These are phyloP conservation scores for Starmerella etchellsii DNA, from an alignment of 805 yeast species.

Conservation along the genomic window DNA sequence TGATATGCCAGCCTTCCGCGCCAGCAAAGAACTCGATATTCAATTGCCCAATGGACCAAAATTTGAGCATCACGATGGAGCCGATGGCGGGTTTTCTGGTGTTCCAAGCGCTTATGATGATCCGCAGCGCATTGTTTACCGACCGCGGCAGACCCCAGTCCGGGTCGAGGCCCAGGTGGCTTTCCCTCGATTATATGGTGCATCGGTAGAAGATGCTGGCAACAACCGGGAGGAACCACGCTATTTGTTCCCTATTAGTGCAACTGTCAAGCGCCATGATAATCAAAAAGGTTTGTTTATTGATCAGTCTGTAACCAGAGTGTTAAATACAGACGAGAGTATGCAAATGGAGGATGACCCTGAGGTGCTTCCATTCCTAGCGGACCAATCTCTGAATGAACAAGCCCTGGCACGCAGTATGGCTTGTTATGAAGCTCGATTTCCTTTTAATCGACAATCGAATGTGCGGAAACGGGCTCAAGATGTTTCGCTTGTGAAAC, in stretches of 20 bases:
- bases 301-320: slow-evolving; percentile 16
- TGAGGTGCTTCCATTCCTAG: slow-evolving; percentile 26
- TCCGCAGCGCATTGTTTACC: slow-evolving; percentile 70
- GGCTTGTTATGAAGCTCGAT: slow-evolving; percentile 65
- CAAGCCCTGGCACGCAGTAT: slow-evolving; percentile 38
- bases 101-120: slow-evolving; percentile 67
- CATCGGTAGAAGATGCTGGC: slow-evolving; percentile 32
- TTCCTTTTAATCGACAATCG: slow-evolving; percentile 49
- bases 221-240: slow-evolving; percentile 25
- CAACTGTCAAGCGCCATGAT: slow-evolving; percentile 20
- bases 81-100: too few relatives aligned
- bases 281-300: slow-evolving; percentile 13
- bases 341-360: background rate
- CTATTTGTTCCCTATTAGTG: slow-evolving; percentile 49
- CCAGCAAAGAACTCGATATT: slow-evolving; percentile 80
- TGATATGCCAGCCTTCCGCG: slow-evolving; percentile 65
- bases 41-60: slow-evolving; percentile 94
- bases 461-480: slow-evolving; percentile 34
- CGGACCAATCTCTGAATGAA: slow-evolving; percentile 31
- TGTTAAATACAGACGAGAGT: slow-evolving; percentile 20
- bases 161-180: slow-evolving; percentile 79
- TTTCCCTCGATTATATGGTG: slow-evolving; percentile 72
- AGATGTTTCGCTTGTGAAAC: slow-evolving; percentile 73
- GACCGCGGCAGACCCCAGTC: slow-evolving; percentile 40
- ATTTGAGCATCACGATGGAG: slow-evolving; percentile 68